Base-by-base conservation (phyloP, 1,139 yeast genomes). In the Hansenula lynferdii region DNA sequence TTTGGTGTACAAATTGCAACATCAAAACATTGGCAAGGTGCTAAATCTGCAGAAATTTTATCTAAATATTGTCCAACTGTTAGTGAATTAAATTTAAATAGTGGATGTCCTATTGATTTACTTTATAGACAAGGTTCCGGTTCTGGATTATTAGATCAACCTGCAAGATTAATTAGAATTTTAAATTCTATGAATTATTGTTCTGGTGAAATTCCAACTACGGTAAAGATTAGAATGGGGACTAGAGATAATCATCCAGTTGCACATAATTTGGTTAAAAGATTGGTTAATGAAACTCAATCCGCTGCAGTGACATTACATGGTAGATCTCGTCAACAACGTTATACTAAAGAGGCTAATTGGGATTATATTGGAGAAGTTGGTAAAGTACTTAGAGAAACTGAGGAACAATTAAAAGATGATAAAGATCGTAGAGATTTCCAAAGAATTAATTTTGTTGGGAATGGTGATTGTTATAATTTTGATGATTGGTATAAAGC, bases 101-200 rank as follows among this genome's bases (percentile, higher is more conserved):
- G 96, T 58, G 99, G 99, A 3, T 92, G 99, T 61, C 99, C 99
- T 14, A 92, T 92, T 51, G 98, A 94, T 59, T 70, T 94, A 50
- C 69, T 92, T 20, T 94, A 81, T 61, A 75, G 92, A 50, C 90
- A 85, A 57, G 99, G 99, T 23, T 95, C 95, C 48, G 98, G 99
- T 1, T 81, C 95, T 29, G 98, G 97, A 0, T 70, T 92, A 43
- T 68, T 92, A 73, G 97, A 89, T 47, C 89, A 85, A 56, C 95
- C 96, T 8, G 81, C 95, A 1, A 77, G 87, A 54, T 64, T 90
- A 62, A 60, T 83, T 34, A 73, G 95, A 48, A 80, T 89, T 53
- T 68, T 90, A 33, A 82, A 84, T 53, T 90, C 94, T 6, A 92
- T 92, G 97, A 85, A 82, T 54, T 84, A 85, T 34, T 80, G 83